phyloP scores from a whole-genome alignment of 768 basidiomycete genomes.

The Termitomyces sp. region DNA sequence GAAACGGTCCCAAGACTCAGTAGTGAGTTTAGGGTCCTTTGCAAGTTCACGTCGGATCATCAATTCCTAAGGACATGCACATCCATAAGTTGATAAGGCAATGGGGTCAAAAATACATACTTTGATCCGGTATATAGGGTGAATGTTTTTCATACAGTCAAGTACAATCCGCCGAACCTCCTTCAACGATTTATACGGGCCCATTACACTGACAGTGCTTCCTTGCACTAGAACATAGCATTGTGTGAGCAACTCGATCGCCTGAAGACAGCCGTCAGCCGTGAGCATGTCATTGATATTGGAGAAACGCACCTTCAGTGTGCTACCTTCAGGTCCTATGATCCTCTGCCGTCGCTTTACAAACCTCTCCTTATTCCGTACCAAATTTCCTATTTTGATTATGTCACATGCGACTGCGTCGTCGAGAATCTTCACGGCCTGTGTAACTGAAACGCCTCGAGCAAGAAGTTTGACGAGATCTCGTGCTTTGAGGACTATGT shows the following conservation, averaged over 20 bases:
- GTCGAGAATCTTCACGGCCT: conserved; percentile 86
- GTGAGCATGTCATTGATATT: neutral
- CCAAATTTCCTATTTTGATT: conserved; percentile 93
- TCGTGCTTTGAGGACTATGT: conserved; percentile 91
- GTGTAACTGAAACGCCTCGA: conserved; percentile 78
- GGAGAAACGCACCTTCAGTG: conserved; percentile 69
- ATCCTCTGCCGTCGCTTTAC: conserved; percentile 95
- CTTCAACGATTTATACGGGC: conserved; percentile 89
- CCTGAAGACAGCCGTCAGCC: conserved; percentile 40
- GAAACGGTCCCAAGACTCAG: conserved; percentile 96
- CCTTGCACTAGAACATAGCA: conserved; percentile 99
- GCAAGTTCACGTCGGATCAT: conserved; percentile 98
- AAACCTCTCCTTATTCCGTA: conserved; percentile 94
- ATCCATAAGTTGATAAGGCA: neutral
- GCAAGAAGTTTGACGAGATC: conserved; percentile 95
- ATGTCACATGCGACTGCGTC: conserved; percentile 93
- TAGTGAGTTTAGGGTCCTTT: conserved; percentile 94
- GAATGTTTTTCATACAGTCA: conserved; percentile 99
- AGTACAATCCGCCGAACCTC: conserved; percentile 95
- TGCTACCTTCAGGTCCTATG: conserved; percentile 96
- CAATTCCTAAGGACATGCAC: conserved; percentile 57
- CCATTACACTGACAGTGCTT: conserved; percentile 97
- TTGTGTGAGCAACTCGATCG: conserved; percentile 92
- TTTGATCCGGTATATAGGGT: conserved; percentile 99
- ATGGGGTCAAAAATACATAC: conserved; percentile 28